Evolutionary conservation across 768 basidiomycete species (phyloP).

Genomic region (Brasilioporus rufonigricans): DNA sequence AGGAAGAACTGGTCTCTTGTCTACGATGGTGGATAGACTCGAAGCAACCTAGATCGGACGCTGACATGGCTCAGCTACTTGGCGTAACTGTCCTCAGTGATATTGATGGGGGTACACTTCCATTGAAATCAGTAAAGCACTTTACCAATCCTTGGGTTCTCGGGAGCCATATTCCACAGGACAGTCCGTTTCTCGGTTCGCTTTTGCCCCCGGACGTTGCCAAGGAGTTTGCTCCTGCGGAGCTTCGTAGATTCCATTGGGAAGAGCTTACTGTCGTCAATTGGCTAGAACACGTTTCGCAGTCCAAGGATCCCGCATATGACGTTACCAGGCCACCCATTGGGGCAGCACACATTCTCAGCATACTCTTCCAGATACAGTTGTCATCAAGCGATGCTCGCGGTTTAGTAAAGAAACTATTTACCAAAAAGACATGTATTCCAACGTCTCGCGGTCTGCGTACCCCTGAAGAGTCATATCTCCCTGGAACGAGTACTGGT

Average conservation of each 20-base stretch:
- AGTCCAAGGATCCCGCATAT: conserved; percentile 20
- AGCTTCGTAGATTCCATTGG: conserved; percentile 71
- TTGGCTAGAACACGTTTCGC: conserved; percentile 65
- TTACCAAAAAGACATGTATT: neutral
- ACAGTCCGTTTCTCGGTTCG: conserved; percentile 10
- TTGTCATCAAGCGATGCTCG: neutral
- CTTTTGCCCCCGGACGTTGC: conserved; percentile 13
- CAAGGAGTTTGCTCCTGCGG: conserved; percentile 51
- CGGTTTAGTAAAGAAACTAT: neutral
- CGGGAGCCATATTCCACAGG: conserved; percentile 44
- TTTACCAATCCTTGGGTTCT: conserved; percentile 66
- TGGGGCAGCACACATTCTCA: neutral
- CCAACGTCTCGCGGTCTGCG: neutral
- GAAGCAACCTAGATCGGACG: conserved; percentile 28
- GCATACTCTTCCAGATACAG: neutral
- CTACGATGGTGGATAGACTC: conserved; percentile 80
- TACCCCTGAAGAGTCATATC: neutral
- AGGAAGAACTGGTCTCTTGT: conserved; percentile 77
- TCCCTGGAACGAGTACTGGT: neutral
- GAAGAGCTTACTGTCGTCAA: conserved; percentile 66
- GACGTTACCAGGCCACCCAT: neutral
- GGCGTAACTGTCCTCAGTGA: conserved; percentile 62
- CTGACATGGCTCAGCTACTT: conserved; percentile 52
- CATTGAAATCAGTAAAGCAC: conserved; percentile 63
- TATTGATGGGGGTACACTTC: conserved; percentile 54